phyloP scores from a whole-genome alignment of 1,284 basidiomycete genomes.

The Pseudozyma thailandica region DNA sequence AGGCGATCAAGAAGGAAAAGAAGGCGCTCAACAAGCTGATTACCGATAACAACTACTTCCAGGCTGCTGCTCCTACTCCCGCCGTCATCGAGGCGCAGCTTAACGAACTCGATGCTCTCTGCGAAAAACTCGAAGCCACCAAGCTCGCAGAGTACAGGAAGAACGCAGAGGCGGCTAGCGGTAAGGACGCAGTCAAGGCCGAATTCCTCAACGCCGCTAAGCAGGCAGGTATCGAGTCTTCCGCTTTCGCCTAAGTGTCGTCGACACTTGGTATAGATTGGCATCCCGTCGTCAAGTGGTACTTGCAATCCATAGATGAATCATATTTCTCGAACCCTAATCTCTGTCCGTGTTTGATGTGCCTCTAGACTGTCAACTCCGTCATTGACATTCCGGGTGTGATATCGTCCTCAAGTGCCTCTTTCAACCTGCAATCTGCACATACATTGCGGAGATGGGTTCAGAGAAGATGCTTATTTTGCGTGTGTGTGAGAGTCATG shows the following conservation, averaged over 20 bases:
- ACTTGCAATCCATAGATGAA: too few species aligned
- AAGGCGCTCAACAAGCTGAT: conserved; percentile 70
- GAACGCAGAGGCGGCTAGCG: conserved; percentile 68
- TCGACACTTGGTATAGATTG: neutral
- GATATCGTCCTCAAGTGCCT: neutral
- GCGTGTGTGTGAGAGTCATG: conserved; percentile 15
- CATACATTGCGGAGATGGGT: conserved; percentile 3
- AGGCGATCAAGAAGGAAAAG: conserved; percentile 67
- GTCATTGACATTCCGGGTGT: neutral
- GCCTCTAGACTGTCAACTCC: too few species aligned
- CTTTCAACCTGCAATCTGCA: neutral
- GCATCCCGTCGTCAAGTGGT: neutral
- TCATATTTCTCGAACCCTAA: too few species aligned
- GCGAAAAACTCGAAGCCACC: conserved; percentile 71
- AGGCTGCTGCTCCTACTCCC: conserved; percentile 70
- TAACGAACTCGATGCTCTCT: conserved; percentile 72
- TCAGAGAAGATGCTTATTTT: conserved; percentile 44
- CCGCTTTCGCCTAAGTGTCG: conserved; percentile 53
- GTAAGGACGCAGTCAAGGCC: conserved; percentile 67
- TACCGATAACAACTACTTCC: conserved; percentile 74
- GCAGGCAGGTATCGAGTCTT: conserved; percentile 54
- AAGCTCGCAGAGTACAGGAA: conserved; percentile 72
- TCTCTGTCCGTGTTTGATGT: too few species aligned
- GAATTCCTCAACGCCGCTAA: conserved; percentile 72
- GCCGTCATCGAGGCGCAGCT: conserved; percentile 72